Evolutionary conservation across 129 eudicot species (phyloP), one percentile per base, ranked within the genome.

Genomic region (Erigeron canadensis): DNA sequence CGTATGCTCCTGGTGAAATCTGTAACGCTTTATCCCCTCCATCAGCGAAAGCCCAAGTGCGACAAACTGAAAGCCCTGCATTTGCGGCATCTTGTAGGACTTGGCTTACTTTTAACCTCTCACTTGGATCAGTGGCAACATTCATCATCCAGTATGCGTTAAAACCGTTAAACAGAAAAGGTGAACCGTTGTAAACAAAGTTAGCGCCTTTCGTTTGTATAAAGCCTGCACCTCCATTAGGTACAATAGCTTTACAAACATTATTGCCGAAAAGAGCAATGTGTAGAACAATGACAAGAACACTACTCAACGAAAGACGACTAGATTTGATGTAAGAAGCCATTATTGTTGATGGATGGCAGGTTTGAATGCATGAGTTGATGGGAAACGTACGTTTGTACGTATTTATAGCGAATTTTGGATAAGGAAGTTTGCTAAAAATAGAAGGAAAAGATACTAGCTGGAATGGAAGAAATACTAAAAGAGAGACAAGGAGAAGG

Each of bases 31-130:
- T 76, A 56, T 75, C 80, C n/a, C 90, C 87, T 6, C 91, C 96
- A 47, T 93, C 98, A 0, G 83, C 84, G 12, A 93, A 89, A 40
- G 96, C 98, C 98, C 98, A 93, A 5, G 98, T 87, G n/a, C 98
- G 71, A 69, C 95, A 87, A 13, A 93, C 95, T 0, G 90, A 81
- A 38, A 93, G 91, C 9, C 95, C 95, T 11, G 91, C 86, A 11
- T 73, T 79, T 0, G 91, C 77, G 5, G 98, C 98, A 2, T 93
- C 88, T 54, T 75, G 82, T 17, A 93, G 63, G 0, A 78, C 95
- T 15, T 81, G 67, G 2, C 88, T 77, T 1, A 89, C 96, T 71
- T 89, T 81, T 60, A 69, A 8, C 72, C 91, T 85, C 41, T 83
- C 82, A 43, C 62, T 80, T 0, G 95, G 95, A 34, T 86, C 88